phyloP scores from a whole-genome alignment of 1,284 basidiomycete genomes.

The Melampsora abietis-canadensis region DNA sequence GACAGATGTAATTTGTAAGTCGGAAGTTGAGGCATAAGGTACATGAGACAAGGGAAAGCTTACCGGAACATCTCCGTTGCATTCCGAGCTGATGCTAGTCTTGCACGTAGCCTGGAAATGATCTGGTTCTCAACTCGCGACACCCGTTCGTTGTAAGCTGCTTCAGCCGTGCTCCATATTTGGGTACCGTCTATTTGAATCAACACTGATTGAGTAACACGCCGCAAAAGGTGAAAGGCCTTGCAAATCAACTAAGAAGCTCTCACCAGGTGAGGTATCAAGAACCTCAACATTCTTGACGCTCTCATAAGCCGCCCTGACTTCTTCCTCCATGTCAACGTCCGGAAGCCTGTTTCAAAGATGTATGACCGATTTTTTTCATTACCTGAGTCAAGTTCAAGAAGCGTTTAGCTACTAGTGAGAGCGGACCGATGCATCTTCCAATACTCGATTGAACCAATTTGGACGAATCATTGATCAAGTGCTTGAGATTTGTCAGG shows the following conservation, averaged over 20 bases:
- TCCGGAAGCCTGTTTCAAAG: constrained; percentile 60
- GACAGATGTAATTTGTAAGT: background rate
- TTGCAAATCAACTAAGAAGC: background rate
- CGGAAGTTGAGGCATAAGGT: background rate
- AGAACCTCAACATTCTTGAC: constrained; percentile 94
- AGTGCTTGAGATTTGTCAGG: constrained; percentile 78
- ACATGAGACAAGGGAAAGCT: background rate
- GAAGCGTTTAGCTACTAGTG: constrained; percentile 76
- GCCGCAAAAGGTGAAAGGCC: background rate
- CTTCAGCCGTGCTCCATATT: constrained; percentile 95
- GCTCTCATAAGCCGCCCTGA: constrained; percentile 87
- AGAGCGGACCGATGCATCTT: constrained; percentile 76
- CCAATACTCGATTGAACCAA: constrained; percentile 88
- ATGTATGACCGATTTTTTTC: constrained; percentile 68
- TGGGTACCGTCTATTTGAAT: constrained; percentile 77
- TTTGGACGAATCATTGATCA: constrained; percentile 77
- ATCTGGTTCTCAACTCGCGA: constrained; percentile 97
- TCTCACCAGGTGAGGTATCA: constrained; percentile 78
- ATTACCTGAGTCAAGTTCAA: constrained; percentile 88
- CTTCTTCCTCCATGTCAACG: constrained; percentile 96
- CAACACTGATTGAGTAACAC: background rate
- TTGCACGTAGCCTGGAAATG: constrained; percentile 84
- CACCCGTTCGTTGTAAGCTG: constrained; percentile 94
- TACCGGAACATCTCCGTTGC: constrained; percentile 91
- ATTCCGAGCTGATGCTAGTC: constrained; percentile 90